Evolutionary conservation across 148 eudicot genomes (phyloP), one percentile per base, ranked within the genome.

Genomic region (Rhododendron molle): DNA sequence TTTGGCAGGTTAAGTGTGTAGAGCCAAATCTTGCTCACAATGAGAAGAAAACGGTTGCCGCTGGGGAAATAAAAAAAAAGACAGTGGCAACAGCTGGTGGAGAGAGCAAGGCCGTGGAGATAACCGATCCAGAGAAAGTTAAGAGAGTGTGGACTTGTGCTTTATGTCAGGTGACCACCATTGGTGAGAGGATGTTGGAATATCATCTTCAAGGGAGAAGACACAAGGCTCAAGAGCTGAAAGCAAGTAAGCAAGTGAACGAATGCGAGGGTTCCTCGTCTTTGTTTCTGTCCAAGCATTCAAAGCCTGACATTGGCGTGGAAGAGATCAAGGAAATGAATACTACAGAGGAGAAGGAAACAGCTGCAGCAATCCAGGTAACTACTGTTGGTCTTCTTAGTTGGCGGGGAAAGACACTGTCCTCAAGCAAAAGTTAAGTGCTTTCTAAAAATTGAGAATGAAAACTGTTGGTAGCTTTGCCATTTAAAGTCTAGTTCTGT

Each of bases 271-370:
- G 65, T 15, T 7, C 3, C 44, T 23, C 43, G 2, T 11, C 32
- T 67, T 15, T 67, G 74, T 49, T 67, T 83, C 50, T 26, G 76
- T 43, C 47, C 4, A 44, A 83, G 20, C 46, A 69, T 43, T 15
- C 32, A 34, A 26, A 65, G n/a, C 77, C 84, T 6, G 44, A 23
- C 16, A 14, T 40, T 67, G 84, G 26, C 2, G 40, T 43, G 84
- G 84, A 83, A 67, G 84, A 43, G 84, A 83, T 83, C 84, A 83
- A 67, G n/a, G 56, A 77, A 62, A 34, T 83, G 28, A 46, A 40
- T 62, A 44, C 0, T 83, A 83, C 58, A 16, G 84, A 43, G 38
- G 52, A 44, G 69, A 83, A 43, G 26, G 84, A 67, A 83, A 69
- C n/a, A 3, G 58, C 52, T 26, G 54, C 56, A 43, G 54, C 54